These are phyloP conservation scores for Isatis tinctoria DNA, from an alignment of 345 rosid species.

Conservation along the genomic window DNA sequence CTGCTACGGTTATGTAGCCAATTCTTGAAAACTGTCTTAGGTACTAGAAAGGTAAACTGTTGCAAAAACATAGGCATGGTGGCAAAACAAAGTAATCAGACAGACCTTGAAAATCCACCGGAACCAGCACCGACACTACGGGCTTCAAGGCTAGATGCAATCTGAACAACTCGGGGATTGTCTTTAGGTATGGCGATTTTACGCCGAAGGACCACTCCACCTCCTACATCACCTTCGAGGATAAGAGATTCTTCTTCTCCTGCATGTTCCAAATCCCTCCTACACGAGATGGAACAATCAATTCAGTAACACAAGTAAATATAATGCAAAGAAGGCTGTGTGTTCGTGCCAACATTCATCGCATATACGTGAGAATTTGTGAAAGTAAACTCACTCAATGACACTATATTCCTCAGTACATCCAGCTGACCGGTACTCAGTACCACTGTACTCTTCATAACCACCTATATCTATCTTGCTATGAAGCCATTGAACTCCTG, in stretches of 20 bases:
- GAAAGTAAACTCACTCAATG: constrained; percentile 50
- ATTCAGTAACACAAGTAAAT: not conserved
- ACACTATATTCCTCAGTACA: constrained; percentile 77
- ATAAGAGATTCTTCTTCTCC: constrained; percentile 67
- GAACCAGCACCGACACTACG: constrained; percentile 88
- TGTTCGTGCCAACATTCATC: not conserved
- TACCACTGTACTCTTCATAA: constrained; percentile 86
- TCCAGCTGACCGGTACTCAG: constrained; percentile 86
- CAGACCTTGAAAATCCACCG: constrained; percentile 89
- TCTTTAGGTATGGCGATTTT: constrained; percentile 44
- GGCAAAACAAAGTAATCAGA: not conserved
- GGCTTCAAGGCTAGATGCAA: constrained; percentile 66
- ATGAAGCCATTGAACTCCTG: constrained; percentile 88
- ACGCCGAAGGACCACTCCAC: constrained; percentile 69
- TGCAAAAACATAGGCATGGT: not conserved
- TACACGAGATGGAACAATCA: constrained; percentile 30
- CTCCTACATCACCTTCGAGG: constrained; percentile 75
- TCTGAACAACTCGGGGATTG: constrained; percentile 44
- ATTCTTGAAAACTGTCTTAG: not conserved
- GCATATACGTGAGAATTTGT: not conserved
- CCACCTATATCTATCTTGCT: constrained; percentile 79
- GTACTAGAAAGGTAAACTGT: not conserved
- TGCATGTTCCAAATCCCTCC: constrained; percentile 73
- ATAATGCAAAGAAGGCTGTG: not conserved
- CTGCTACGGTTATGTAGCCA: not conserved